These are phyloP conservation scores for Rhytidiadelphus loreus DNA, from an alignment of 225 moss, liverwort and hornwort genomes.

Conservation along the genomic window DNA sequence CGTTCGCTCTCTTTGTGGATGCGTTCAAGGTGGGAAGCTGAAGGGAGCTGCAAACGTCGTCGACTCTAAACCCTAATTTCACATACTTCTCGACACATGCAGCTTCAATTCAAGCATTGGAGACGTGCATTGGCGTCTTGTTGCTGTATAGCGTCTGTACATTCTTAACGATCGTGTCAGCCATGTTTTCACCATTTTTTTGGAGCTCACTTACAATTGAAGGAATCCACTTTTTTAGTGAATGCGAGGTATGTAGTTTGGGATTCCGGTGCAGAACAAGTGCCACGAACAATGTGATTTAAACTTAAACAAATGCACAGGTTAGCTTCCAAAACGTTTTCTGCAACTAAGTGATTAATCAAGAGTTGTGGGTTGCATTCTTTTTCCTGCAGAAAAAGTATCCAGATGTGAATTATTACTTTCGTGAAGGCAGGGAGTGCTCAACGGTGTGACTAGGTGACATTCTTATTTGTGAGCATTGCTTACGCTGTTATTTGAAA, in stretches of 20 bases:
- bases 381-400: no score
- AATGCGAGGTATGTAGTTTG: background rate
- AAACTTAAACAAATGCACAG: background rate
- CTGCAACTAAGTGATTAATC: no score
- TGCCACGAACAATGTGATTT: background rate
- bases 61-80: background rate
- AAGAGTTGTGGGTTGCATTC: no score
- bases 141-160: background rate
- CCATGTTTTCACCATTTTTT: background rate
- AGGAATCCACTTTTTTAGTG: background rate
- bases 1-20: constrained; percentile 88
- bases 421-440: no score
- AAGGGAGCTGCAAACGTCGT: background rate
- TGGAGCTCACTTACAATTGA: background rate
- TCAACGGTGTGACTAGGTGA: no score
- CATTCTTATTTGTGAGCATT: no score
- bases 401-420: no score
- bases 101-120: background rate
- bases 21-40: constrained; percentile 96
- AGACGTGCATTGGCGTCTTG: background rate
- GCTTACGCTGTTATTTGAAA: no score
- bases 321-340: no score
- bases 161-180: background rate
- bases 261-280: background rate
- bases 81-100: background rate